Evolutionary conservation across 306 rosid species (phyloP).

Genomic region (Potentilla sterilis): DNA sequence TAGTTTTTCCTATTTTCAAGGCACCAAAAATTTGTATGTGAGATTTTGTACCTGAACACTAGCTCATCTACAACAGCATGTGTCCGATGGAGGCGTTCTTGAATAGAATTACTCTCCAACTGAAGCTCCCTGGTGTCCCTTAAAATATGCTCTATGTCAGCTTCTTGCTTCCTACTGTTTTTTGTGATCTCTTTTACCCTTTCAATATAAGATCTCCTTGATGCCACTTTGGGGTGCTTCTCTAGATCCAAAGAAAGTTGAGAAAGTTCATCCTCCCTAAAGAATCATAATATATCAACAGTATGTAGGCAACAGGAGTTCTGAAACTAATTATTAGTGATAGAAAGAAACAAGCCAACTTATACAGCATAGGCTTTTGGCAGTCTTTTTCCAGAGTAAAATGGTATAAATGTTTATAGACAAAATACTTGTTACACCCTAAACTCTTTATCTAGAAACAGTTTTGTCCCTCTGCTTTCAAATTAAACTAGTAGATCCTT

Average conservation of each 20-base stretch:
- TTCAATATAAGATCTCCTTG: conserved; percentile 73
- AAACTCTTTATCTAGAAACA: too few relatives aligned
- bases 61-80: conserved; percentile 79
- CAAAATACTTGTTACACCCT: too few relatives aligned
- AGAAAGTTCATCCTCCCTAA: conserved; percentile 45
- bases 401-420: too few relatives aligned
- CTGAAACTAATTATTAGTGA: neutral
- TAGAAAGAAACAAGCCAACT: conserved; percentile 8
- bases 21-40: neutral
- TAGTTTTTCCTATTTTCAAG: neutral
- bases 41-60: conserved; percentile 61
- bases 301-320: conserved; percentile 17
- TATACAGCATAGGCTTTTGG: conserved; percentile 1
- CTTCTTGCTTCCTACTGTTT: conserved; percentile 79
- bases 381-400: neutral
- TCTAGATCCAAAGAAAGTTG: conserved; percentile 35
- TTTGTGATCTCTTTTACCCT: conserved; percentile 79
- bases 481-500: too few relatives aligned
- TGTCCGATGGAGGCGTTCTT: conserved; percentile 79
- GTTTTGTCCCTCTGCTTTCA: too few relatives aligned
- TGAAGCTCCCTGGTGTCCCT: conserved; percentile 89
- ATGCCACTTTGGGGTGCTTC: conserved; percentile 42
- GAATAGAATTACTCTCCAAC: conserved; percentile 79
- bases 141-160: conserved; percentile 71
- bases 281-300: conserved; percentile 16